A percentile compares a stretch with the other conserved stretches of the same genome.
Conservation (phyloP, 768 basidiomycete genomes). For the Auricularia sp. region DNA sequence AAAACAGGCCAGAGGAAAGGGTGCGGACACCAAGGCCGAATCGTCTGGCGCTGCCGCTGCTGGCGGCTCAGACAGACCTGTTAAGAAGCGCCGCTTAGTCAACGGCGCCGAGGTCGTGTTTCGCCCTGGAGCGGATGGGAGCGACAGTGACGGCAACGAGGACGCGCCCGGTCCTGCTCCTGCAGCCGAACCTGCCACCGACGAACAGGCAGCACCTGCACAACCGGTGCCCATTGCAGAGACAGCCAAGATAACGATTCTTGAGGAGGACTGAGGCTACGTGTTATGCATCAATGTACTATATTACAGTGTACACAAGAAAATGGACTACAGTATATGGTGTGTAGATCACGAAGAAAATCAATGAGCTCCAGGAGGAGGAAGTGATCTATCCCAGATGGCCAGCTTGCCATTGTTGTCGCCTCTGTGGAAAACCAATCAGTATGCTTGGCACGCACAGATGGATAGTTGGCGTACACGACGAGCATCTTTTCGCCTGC, state of each 20-base stretch:
- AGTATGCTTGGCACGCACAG: neutral
- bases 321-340: too few relatives aligned
- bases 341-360: too few relatives aligned
- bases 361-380: neutral
- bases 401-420: neutral
- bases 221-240: conserved; percentile 4
- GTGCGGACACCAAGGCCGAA: conserved; percentile 18
- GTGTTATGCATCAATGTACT: neutral
- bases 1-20: conserved; percentile 34
- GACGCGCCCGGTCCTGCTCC: conserved; percentile 2
- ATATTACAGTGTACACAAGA: too few relatives aligned
- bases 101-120: conserved; percentile 65
- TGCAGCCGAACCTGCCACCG: conserved; percentile 4
- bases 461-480: neutral
- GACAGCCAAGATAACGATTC: conserved; percentile 23
- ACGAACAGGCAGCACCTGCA: conserved; percentile 3
- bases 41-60: neutral
- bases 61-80: conserved; percentile 26
- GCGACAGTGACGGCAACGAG: conserved; percentile 29
- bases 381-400: neutral
- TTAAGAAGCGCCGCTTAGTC: conserved; percentile 76
- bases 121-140: conserved; percentile 38
- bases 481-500: neutral
- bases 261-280: conserved; percentile 24
- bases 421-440: neutral